Evolutionary conservation across 257 asterid species (phyloP), one percentile per base, ranked within the genome.

Genomic region (Solanum verrucosum): DNA sequence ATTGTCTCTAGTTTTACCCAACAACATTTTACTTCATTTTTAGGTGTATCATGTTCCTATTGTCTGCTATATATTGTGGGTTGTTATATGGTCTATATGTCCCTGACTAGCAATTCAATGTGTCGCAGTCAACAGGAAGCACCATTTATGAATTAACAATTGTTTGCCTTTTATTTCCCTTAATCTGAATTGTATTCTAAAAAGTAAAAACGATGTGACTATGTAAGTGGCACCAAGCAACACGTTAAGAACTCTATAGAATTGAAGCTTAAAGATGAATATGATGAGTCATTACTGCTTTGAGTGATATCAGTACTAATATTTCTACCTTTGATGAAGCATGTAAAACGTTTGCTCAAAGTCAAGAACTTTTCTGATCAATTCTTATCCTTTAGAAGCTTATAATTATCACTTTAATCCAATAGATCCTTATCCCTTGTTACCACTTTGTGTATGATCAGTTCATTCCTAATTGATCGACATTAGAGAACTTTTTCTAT

Each of bases 61-160:
- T 96, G 65, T 91, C 88, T 90, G 92, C 91, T 49, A 78, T 91
- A 81, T 90, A 96, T 90, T 49, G 90, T 86, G 96, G 96, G 74
- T 71, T 95, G 65, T 90, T 92, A 40, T 92, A 95, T 81, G 98
- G 98, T 72, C 68, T 95, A 87, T 93, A 93, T 87, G 95, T 96
- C 42, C 98, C 98, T 3, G 93, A 95, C 87, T 96, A 98, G 98
- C 91, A 92, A 87, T 92, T 94, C 87, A 82, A 83, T 81, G 89
- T 59, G 86, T 87, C 49, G 77, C 91, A 42, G 87, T 75, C 94
- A 86, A 90, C 92, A 37, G 91, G 78, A 52, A 87, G 85, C 90
- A 11, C 40, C 72, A 89, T 91, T 83, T 94, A 93, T 88, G 88
- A 73, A 98, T 94, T 89, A 87, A 87, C n/a, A 4, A 9, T 23